Conservation (phyloP, 768 basidiomycete genomes). For the Agrocybe pediades region DNA sequence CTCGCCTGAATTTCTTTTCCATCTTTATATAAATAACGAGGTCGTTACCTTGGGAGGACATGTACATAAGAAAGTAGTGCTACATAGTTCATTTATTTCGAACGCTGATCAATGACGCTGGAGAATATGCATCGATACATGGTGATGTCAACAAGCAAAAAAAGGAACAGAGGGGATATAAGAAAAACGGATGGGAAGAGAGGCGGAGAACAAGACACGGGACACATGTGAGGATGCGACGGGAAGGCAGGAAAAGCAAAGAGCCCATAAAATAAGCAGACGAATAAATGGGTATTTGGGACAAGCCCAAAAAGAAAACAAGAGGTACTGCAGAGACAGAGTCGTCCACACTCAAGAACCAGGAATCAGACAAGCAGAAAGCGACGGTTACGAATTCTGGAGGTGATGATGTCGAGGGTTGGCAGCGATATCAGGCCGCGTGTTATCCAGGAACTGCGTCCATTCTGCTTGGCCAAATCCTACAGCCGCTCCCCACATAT, state of each 20-base stretch:
- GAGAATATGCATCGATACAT: slow-evolving; percentile 15
- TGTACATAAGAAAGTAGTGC: slow-evolving; percentile 15
- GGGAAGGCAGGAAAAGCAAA: neutral
- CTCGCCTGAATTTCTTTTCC: neutral
- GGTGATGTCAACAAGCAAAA: slow-evolving; percentile 15
- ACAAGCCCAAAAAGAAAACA: slow-evolving; percentile 9
- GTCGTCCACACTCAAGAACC: too few species aligned
- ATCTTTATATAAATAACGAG: neutral
- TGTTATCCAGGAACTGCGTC: slow-evolving; percentile 62
- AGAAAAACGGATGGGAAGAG: slow-evolving; percentile 20
- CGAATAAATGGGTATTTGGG: neutral
- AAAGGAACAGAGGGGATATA: slow-evolving; percentile 19
- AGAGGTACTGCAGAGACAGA: too few species aligned
- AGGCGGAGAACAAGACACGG: slow-evolving; percentile 6
- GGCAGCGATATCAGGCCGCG: slow-evolving; percentile 45
- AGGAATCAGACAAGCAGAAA: slow-evolving; percentile 18
- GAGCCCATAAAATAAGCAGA: neutral
- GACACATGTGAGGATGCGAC: neutral
- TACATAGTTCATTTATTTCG: slow-evolving; percentile 13
- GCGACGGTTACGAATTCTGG: slow-evolving; percentile 31
- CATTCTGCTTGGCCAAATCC: slow-evolving; percentile 81
- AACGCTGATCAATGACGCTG: slow-evolving; percentile 1
- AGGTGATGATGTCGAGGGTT: slow-evolving; percentile 32
- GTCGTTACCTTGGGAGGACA: slow-evolving; percentile 1
- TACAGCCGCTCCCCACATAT: slow-evolving; percentile 75